Base-by-base conservation (phyloP, 2,329 filamentous ascomycete species). In the Phyllosticta paracitricarpa region DNA sequence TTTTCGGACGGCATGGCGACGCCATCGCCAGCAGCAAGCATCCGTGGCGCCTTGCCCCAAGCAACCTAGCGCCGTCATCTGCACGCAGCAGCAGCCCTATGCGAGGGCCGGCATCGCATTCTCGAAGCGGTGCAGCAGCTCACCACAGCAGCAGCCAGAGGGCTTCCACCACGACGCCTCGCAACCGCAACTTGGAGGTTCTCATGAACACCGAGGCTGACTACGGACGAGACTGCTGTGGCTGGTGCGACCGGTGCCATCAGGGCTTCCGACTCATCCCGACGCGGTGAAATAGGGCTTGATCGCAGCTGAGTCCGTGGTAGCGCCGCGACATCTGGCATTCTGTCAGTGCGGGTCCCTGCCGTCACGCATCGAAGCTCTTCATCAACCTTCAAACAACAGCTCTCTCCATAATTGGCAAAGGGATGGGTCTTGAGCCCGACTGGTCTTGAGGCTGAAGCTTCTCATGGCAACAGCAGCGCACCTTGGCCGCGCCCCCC, bases 41-140 rank as follows among this genome's bases (percentile, higher is more conserved):
- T 28, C 22, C 22, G 59, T 33, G 24, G 54, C 59, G 59, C 59
- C 55, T 61, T 57, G 52, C 28, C 59, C 40, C 54, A 33, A 57
- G 19, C 19, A 19, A 55, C 51, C 59, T 61, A 61, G 59, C 55
- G 59, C 30, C 28, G 19, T n/a, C 59, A 53, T 54, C 55, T 54
- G 30, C 30, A 57, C 54, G 30, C 54, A 53, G 59, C 55, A 53
- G 59, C 59, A 61, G 59, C 59, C 59, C 59, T 61, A 61, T 57
- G 55, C 28, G 17, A 28, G 33, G 54, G 48, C 48, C 54, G 53
- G 52, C 53, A 54, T 53, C 53, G 53, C 52, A 61, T 56, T 22
- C 25, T 35, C 17, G 55, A 54, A 61, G 40, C 40, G 40, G 12
- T 48, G 40, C 58, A 54, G 52, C 58, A 30, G 54, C n/a, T 19